phyloP scores from a whole-genome alignment of 352 stramenopile genomes.

The Globisporangium megalacanthum region DNA sequence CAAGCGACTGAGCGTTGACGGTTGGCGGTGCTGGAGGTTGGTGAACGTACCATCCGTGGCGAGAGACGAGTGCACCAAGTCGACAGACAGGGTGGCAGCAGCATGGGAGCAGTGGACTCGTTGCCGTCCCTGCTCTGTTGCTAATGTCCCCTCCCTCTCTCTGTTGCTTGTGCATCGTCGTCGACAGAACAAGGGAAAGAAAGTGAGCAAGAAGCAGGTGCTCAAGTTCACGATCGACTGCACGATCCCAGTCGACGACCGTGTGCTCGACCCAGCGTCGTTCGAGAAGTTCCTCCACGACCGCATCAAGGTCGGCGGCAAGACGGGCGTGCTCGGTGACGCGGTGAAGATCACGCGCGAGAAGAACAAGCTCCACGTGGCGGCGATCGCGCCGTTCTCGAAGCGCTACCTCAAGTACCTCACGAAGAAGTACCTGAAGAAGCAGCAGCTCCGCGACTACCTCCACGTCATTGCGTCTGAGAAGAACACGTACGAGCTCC shows the following conservation, averaged over 20 bases:
- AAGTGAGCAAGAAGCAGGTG: constrained; percentile 86
- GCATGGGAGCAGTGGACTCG: background rate
- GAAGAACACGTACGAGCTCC: constrained; percentile 98
- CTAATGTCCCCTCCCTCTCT: constrained; percentile 8
- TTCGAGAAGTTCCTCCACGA: constrained; percentile 99
- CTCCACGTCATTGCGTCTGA: constrained; percentile 98
- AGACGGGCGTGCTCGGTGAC: constrained; percentile 95
- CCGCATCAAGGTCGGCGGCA: constrained; percentile 99
- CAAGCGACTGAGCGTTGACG: background rate
- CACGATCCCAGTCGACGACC: constrained; percentile 97
- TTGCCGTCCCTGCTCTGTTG: background rate
- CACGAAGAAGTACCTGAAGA: constrained; percentile 99
- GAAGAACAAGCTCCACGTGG: constrained; percentile 96
- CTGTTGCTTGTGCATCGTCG: background rate
- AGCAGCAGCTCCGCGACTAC: constrained; percentile 99
- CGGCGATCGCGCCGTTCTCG: constrained; percentile 92
- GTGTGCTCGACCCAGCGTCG: constrained; percentile 97
- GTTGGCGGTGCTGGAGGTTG: no score
- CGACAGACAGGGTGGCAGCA: background rate
- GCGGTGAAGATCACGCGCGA: constrained; percentile 95
- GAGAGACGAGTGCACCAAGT: background rate
- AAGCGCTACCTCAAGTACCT: constrained; percentile 99
- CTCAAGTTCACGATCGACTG: constrained; percentile 94
- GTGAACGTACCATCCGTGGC: no score
- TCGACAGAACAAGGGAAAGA: constrained; percentile 77